Conservation (phyloP, 164 flowering plant species). For the Macadamia integrifolia region DNA sequence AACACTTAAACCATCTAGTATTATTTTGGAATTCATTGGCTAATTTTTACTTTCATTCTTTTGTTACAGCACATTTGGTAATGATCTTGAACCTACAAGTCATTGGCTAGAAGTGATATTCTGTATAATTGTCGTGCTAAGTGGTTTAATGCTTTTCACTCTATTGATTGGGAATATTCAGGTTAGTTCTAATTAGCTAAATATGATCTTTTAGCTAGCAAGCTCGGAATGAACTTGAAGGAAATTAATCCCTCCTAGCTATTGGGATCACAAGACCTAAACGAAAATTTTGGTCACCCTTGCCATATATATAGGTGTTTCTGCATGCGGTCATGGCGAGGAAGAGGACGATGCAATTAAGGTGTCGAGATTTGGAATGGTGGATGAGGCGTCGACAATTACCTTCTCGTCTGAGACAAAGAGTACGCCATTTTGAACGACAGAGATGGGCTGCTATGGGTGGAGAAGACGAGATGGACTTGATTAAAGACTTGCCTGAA, state of each 20-base stretch:
- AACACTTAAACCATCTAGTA: not conserved
- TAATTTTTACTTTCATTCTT: not conserved
- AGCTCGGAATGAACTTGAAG: too few species aligned
- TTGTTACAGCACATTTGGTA: conserved; percentile 81
- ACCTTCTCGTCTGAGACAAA: conserved; percentile 63
- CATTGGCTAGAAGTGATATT: conserved; percentile 86
- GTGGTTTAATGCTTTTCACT: conserved; percentile 86
- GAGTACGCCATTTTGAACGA: conserved; percentile 84
- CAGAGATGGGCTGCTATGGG: conserved; percentile 82
- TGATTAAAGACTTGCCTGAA: conserved; percentile 83
- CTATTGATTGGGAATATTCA: conserved; percentile 90
- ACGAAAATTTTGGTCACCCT: too few species aligned
- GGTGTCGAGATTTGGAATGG: conserved; percentile 91
- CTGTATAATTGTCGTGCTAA: conserved; percentile 65
- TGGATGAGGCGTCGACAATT: conserved; percentile 94
- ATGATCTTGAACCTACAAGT: conserved; percentile 89
- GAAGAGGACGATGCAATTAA: conserved; percentile 81
- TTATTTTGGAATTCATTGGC: too few species aligned
- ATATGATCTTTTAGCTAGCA: not conserved
- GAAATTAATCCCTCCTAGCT: too few species aligned
- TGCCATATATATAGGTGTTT: conserved; percentile 46
- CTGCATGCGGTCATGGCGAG: conserved; percentile 87
- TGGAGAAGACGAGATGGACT: conserved; percentile 87
- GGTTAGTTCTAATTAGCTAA: conserved; percentile 28
- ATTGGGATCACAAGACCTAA: too few species aligned